phyloP scores from a whole-genome alignment of 2,329 filamentous ascomycete genomes.

The Paracamarosporium sp. region DNA sequence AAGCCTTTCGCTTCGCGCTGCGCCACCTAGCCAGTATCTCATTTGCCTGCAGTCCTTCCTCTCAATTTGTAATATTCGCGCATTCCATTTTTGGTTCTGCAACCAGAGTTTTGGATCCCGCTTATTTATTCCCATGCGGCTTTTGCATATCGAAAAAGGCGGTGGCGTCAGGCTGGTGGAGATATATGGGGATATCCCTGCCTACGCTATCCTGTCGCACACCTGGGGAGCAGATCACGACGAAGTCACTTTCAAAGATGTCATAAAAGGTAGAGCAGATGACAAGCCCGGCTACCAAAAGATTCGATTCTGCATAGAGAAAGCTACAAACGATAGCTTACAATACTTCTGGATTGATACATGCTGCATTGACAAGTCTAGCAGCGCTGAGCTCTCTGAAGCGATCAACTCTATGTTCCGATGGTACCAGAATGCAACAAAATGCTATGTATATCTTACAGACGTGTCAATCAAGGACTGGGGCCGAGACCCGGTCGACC shows the following conservation, averaged over 20 bases:
- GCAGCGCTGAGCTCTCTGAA: background rate
- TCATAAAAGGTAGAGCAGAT: background rate
- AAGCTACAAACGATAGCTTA: background rate
- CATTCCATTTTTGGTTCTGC: too few relatives aligned
- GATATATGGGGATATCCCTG: background rate
- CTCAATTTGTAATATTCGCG: too few relatives aligned
- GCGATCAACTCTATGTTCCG: background rate
- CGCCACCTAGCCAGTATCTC: too few relatives aligned
- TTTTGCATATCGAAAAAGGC: background rate
- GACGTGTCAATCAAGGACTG: conserved; percentile 1
- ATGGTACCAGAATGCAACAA: conserved; percentile 5
- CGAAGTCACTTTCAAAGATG: background rate
- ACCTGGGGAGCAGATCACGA: background rate
- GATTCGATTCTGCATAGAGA: background rate
- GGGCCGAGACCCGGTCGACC: background rate
- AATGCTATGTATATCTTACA: conserved; percentile 7
- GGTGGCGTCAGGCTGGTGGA: background rate
- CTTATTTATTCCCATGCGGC: background rate
- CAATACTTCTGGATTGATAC: conserved; percentile 9
- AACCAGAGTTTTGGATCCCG: background rate
- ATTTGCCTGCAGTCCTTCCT: too few relatives aligned
- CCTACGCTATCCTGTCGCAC: conserved; percentile 3
- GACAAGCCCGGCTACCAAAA: background rate
- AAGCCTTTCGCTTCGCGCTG: too few relatives aligned
- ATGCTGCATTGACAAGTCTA: background rate